phyloP scores from a whole-genome alignment of 2,329 filamentous ascomycete genomes.

The Exserohilum rostratum region DNA sequence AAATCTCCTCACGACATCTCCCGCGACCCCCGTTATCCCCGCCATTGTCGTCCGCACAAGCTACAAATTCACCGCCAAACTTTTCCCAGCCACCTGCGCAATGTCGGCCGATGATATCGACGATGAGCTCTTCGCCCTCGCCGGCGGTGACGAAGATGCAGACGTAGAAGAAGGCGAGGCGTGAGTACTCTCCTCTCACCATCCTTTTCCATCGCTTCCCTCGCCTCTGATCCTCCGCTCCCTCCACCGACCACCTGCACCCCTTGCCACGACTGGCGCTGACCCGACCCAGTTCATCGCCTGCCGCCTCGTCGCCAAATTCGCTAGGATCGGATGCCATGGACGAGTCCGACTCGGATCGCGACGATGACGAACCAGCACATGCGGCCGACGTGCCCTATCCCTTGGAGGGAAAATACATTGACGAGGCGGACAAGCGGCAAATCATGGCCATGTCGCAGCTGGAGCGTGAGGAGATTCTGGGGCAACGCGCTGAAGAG shows the following conservation, averaged over 20 bases:
- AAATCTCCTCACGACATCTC: slow-evolving; percentile 14
- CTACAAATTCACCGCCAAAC: background rate
- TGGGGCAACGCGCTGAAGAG: slow-evolving; percentile 85
- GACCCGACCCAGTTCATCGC: slow-evolving; percentile 65
- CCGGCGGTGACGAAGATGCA: slow-evolving; percentile 71
- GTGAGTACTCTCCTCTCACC: slow-evolving; percentile 62
- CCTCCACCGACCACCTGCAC: slow-evolving; percentile 13
- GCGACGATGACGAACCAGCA: slow-evolving; percentile 50
- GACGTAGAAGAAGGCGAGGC: slow-evolving; percentile 78
- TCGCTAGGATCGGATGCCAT: slow-evolving; percentile 83
- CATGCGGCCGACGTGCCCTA: slow-evolving; percentile 71
- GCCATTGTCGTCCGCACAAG: slow-evolving; percentile 1
- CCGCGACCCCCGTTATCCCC: slow-evolving; percentile 11
- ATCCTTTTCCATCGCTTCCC: slow-evolving; percentile 4
- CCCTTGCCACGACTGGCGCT: slow-evolving; percentile 28
- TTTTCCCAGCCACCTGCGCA: slow-evolving; percentile 19
- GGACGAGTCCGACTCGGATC: slow-evolving; percentile 73
- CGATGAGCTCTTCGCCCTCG: slow-evolving; percentile 90
- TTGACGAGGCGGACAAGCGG: slow-evolving; percentile 59
- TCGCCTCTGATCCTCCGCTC: slow-evolving; percentile 19
- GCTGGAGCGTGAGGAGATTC: slow-evolving; percentile 85
- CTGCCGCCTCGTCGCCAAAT: slow-evolving; percentile 67
- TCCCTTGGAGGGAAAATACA: slow-evolving; percentile 84
- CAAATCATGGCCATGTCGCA: slow-evolving; percentile 85
- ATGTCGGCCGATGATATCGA: slow-evolving; percentile 83